Conservation (phyloP, 768 basidiomycete species). For the Boletus rubroflammeus region DNA sequence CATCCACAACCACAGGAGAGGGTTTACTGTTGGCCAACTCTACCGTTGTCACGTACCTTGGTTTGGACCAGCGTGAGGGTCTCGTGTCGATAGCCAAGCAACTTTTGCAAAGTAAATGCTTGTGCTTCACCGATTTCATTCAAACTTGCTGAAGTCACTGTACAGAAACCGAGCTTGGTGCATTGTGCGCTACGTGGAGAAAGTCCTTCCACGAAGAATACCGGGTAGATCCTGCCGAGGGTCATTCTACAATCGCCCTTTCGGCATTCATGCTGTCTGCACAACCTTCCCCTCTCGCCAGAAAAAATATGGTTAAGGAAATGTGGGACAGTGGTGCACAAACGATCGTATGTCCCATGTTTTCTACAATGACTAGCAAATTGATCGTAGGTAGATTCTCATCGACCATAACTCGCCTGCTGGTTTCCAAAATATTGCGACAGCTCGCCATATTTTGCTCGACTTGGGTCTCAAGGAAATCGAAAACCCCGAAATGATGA, state of each 20-base stretch:
- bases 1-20: slow-evolving; percentile 26
- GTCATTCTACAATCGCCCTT: slow-evolving; percentile 59
- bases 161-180: slow-evolving; percentile 47
- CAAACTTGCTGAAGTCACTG: slow-evolving; percentile 9
- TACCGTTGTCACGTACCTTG: slow-evolving; percentile 59
- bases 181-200: slow-evolving; percentile 49
- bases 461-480: slow-evolving; percentile 56
- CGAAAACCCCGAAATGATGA: slow-evolving; percentile 42
- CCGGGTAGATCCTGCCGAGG: slow-evolving; percentile 38
- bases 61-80: slow-evolving; percentile 75
- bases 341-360: slow-evolving; percentile 51
- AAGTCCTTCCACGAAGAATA: slow-evolving; percentile 53
- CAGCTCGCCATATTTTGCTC: slow-evolving; percentile 73
- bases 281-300: slow-evolving; percentile 54
- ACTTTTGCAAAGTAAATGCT: slow-evolving; percentile 50
- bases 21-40: slow-evolving; percentile 43
- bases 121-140: neutral
- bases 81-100: slow-evolving; percentile 64
- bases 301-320: slow-evolving; percentile 67
- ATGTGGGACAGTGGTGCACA: slow-evolving; percentile 93
- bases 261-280: slow-evolving; percentile 87
- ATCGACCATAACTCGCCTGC: slow-evolving; percentile 77
- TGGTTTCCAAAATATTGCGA: slow-evolving; percentile 77
- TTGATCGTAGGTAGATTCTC: slow-evolving; percentile 53
- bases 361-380: neutral